Evolutionary conservation across 345 rosid genomes (phyloP).

Genomic region (Populus euphratica): DNA sequence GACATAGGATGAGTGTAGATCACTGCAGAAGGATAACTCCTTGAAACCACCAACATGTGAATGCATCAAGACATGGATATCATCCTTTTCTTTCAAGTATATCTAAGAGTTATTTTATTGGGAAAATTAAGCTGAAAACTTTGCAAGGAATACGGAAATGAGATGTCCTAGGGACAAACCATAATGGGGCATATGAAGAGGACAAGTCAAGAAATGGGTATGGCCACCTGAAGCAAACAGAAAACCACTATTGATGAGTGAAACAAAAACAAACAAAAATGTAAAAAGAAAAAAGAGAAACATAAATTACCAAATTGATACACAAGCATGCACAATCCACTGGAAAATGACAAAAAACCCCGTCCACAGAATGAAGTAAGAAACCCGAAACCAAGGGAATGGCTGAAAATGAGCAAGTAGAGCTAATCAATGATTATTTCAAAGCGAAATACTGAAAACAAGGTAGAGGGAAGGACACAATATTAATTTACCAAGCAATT

Average conservation of each 20-base stretch:
- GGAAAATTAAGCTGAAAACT: background rate
- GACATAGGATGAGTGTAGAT: no score
- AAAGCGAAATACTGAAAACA: background rate
- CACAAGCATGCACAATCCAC: conserved; percentile 55
- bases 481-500: conserved; percentile 50
- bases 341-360: conserved; percentile 53
- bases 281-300: background rate
- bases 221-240: conserved; percentile 56
- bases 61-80: no score
- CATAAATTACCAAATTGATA: conserved; percentile 36
- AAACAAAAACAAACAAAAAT: background rate
- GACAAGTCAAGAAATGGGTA: conserved; percentile 66
- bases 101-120: background rate
- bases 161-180: conserved; percentile 36
- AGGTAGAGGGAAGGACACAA: background rate
- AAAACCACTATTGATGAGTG: background rate
- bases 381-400: conserved; percentile 61
- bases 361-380: conserved; percentile 66
- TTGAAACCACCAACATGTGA: no score
- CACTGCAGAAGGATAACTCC: background rate
- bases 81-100: no score
- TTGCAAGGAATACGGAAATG: conserved; percentile 1
- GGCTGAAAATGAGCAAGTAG: conserved; percentile 39
- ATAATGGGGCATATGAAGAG: conserved; percentile 49
- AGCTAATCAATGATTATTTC: conserved; percentile 5